Evolutionary conservation across 306 rosid genomes (phyloP), one percentile per base, ranked within the genome.

Genomic region (Cicer cuneatum): DNA sequence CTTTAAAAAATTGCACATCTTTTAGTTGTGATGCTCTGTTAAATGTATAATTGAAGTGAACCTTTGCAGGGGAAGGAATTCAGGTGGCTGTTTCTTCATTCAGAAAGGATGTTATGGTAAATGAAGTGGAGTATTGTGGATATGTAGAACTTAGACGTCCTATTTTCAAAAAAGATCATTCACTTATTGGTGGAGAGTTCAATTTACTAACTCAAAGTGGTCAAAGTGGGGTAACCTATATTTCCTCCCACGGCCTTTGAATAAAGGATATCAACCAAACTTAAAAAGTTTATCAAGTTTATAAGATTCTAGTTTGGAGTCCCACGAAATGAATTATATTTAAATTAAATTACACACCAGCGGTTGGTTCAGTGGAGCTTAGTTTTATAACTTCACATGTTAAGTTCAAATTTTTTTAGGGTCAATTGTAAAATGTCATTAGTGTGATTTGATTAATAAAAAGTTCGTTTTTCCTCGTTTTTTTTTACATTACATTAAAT

Each of bases 21-120:
- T 56, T 21, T 21, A 8, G 5, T 52, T 53, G 35, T 16, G 12
- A 16, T 18, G 6, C 3, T 18, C 6, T 16, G 35, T 18, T 18
- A 6, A 49, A 14, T 49, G 4, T 6, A n/a, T 52, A 52, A 48
- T 13, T 57, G 45, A 58, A 38, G 18, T 59, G 19, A 37, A 69
- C 49, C 7, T 59, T 74, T 73, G 79, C 73, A 94, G 97, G 94
- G 18, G 97, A 93, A 85, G 98, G 89, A 63, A 85, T 88, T 51
- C 84, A 76, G 8, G 88, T 88, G 72, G 88, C 97, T 7, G 70
- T 88, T 59, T 62, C 90, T 69, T 45, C 81, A 1, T 84, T 84
- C 74, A 60, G 8, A 83, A 77, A 89, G 51, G 84, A 81, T 7
- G 77, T 78, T 13, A 62, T 54, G 1, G 88, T 86, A 10, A 82